Percentiles rank a stretch among this genome's conserved stretches.
These are phyloP conservation scores for Piper longum DNA, from an alignment of 164 flowering plant species.

Conservation along the genomic window DNA sequence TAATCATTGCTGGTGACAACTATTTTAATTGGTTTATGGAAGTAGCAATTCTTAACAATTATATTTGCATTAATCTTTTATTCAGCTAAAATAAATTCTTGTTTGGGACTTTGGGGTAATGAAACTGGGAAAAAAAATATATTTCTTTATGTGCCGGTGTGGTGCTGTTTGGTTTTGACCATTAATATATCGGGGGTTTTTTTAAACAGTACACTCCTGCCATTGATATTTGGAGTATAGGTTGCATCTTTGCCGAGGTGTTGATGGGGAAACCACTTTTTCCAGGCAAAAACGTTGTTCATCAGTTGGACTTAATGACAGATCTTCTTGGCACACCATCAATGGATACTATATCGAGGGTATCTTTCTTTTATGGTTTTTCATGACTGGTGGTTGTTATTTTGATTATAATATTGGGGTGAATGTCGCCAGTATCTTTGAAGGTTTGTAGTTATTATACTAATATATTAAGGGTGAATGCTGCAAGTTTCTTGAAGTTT, in stretches of 20 bases:
- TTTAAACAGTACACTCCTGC: slow-evolving; percentile 82
- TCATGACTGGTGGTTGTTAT: neutral
- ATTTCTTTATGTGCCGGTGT: no score
- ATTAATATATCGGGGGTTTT: neutral
- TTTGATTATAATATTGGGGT: neutral
- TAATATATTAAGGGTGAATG: no score
- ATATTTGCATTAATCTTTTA: slow-evolving; percentile 10
- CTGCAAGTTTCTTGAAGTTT: neutral
- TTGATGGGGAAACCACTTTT: slow-evolving; percentile 86
- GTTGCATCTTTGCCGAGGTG: slow-evolving; percentile 96
- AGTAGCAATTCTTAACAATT: neutral
- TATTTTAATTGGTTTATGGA: neutral
- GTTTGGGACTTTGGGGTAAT: no score
- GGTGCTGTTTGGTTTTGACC: neutral
- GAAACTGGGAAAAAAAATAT: no score
- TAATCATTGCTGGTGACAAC: no score
- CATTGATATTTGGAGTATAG: slow-evolving; percentile 95
- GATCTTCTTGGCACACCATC: slow-evolving; percentile 94
- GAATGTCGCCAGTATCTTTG: neutral
- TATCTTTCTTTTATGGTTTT: slow-evolving; percentile 9
- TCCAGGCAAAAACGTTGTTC: slow-evolving; percentile 96
- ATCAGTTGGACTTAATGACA: slow-evolving; percentile 91
- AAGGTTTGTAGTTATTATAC: no score
- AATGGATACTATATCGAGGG: slow-evolving; percentile 73
- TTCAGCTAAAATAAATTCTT: no score